phyloP scores from a whole-genome alignment of 2,329 filamentous ascomycete genomes.

The Clonostachys byssicola region DNA sequence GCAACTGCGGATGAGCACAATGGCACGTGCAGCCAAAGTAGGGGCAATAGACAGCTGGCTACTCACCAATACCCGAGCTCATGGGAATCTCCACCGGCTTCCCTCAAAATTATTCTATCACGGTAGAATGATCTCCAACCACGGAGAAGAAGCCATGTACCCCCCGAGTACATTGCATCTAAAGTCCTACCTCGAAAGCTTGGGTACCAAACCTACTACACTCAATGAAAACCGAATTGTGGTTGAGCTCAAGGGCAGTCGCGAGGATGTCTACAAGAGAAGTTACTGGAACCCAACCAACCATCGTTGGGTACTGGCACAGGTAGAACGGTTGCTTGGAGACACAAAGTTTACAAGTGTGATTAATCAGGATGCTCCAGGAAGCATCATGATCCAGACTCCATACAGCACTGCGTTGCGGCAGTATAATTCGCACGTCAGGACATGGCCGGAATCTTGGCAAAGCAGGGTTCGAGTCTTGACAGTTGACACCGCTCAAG shows the following conservation, averaged over 20 bases:
- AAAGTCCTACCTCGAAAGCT: constrained; percentile 16
- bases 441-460: constrained; percentile 15
- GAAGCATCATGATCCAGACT: constrained; percentile 36
- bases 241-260: constrained; percentile 17
- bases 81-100: constrained; percentile 30
- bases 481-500: constrained; percentile 40
- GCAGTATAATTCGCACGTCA: constrained; percentile 24
- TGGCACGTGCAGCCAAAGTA: constrained; percentile 27
- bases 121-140: constrained; percentile 26
- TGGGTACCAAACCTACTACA: constrained; percentile 8
- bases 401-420: constrained; percentile 33
- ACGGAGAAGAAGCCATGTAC: constrained; percentile 12
- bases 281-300: constrained; percentile 36
- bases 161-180: constrained; percentile 18
- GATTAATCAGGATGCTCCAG: constrained; percentile 12
- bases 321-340: constrained; percentile 20
- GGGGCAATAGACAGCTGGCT: constrained; percentile 23
- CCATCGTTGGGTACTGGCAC: constrained; percentile 26
- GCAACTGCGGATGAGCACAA: constrained; percentile 26
- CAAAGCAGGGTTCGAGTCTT: constrained; percentile 28
- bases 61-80: constrained; percentile 29
- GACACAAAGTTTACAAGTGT: constrained; percentile 24
- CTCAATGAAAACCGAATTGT: constrained; percentile 29
- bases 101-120: constrained; percentile 36
- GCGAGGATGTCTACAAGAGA: constrained; percentile 9